Evolutionary conservation across 192 early-diverging fungal species (phyloP).

Genomic region (Backusella tarrabulga): DNA sequence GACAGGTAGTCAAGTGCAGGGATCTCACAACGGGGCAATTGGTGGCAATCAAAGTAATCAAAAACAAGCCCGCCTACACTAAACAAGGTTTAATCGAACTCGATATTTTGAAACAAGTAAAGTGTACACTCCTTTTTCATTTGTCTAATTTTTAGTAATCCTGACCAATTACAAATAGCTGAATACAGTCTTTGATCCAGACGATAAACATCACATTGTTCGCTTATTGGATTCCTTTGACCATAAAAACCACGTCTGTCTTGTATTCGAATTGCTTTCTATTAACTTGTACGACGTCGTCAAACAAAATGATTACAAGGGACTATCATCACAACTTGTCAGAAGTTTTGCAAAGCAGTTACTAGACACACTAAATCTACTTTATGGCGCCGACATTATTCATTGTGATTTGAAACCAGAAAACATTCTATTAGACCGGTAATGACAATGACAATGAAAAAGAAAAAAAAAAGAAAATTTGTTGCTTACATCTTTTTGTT

Average conservation of each 20-base stretch:
- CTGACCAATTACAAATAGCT: constrained; percentile 48
- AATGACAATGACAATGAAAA: constrained; percentile 13
- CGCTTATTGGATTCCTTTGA: constrained; percentile 88
- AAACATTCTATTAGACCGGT: constrained; percentile 90
- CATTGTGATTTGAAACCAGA: constrained; percentile 99
- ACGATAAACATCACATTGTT: constrained; percentile 85
- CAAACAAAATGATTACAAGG: constrained; percentile 94
- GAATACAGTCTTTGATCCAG: constrained; percentile 78
- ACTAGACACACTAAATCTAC: constrained; percentile 81
- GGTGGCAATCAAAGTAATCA: constrained; percentile 95
- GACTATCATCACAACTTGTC: constrained; percentile 88
- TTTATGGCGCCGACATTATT: constrained; percentile 85
- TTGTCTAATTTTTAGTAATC: neutral
- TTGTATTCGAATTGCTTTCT: constrained; percentile 94
- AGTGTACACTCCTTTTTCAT: neutral
- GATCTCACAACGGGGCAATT: constrained; percentile 86
- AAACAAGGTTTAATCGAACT: constrained; percentile 96
- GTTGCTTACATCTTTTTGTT: neutral
- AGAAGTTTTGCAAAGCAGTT: constrained; percentile 93
- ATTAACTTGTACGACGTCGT: constrained; percentile 96
- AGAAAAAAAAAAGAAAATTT: neutral
- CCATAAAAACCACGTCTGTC: constrained; percentile 88
- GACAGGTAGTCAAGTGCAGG: constrained; percentile 95
- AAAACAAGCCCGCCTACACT: constrained; percentile 95
- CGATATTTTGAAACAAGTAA: constrained; percentile 82